A percentile compares a stretch with the other conserved stretches of the same genome.
Evolutionary conservation across 257 asterid species (phyloP).

Genomic region (Asclepias syriaca): DNA sequence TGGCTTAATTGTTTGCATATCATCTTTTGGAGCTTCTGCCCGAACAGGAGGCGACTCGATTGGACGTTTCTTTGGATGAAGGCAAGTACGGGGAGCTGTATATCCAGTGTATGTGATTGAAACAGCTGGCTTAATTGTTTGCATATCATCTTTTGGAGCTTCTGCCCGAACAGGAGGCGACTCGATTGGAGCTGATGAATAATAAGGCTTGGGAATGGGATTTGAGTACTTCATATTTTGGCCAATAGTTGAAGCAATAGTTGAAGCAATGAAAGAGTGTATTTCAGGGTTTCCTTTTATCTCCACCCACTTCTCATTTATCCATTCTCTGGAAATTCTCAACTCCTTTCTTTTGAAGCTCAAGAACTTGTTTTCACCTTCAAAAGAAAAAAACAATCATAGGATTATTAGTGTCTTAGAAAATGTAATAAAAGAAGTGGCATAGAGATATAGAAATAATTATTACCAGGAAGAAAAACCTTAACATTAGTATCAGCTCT

Average conservation of each 20-base stretch:
- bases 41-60: too few relatives aligned
- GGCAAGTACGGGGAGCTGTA: slow-evolving; percentile 5
- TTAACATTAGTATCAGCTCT: slow-evolving; percentile 19
- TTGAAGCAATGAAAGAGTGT: slow-evolving; percentile 30
- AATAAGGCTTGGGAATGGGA: not conserved
- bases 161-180: not conserved
- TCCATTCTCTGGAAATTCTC: slow-evolving; percentile 60
- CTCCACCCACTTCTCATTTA: slow-evolving; percentile 41
- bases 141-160: slow-evolving; percentile 11
- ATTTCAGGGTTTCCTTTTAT: slow-evolving; percentile 34
- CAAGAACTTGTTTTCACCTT: slow-evolving; percentile 42
- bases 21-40: slow-evolving; percentile 11
- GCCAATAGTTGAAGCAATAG: slow-evolving; percentile 15
- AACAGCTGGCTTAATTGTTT: not conserved
- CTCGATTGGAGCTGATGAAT: slow-evolving; percentile 1
- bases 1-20: not conserved
- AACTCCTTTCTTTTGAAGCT: slow-evolving; percentile 29
- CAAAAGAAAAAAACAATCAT: not conserved
- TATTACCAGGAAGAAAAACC: slow-evolving; percentile 50
- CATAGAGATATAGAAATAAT: too few relatives aligned
- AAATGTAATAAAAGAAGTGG: too few relatives aligned
- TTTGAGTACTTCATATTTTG: slow-evolving; percentile 10
- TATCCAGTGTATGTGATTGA: not conserved
- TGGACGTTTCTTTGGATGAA: slow-evolving; percentile 11
- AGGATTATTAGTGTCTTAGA: too few relatives aligned